These are phyloP conservation scores for Deakozyma indianensis DNA, from an alignment of 805 yeast genomes.

Conservation along the genomic window DNA sequence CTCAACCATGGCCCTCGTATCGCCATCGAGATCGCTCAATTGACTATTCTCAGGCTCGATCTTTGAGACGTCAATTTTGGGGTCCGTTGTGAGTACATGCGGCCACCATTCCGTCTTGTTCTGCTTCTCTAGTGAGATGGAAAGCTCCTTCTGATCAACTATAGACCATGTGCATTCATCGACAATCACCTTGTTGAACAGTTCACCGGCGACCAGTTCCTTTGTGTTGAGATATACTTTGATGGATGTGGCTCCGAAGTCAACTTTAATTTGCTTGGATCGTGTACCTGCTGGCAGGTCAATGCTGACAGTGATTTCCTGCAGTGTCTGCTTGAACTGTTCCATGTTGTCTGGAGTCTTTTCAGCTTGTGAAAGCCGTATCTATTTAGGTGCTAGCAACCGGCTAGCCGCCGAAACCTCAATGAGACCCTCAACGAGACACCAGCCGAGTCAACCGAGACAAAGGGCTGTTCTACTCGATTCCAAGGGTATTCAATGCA, in stretches of 20 bases:
- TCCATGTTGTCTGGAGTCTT: too few species aligned
- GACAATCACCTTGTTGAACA: conserved; percentile 19
- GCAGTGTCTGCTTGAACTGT: conserved; percentile 28
- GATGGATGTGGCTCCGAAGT: conserved; percentile 12
- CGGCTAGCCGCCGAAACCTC: too few species aligned
- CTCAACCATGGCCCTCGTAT: conserved; percentile 30
- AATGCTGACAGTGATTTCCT: conserved; percentile 25
- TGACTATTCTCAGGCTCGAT: conserved; percentile 28
- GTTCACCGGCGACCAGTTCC: conserved; percentile 20
- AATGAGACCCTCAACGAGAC: too few species aligned
- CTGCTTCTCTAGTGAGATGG: conserved; percentile 23
- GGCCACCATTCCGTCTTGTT: conserved; percentile 33
- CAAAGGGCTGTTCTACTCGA: too few species aligned
- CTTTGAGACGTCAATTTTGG: conserved; percentile 27
- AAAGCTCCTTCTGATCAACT: conserved; percentile 24
- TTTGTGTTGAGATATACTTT: conserved; percentile 14
- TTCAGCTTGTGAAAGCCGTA: too few species aligned
- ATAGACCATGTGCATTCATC: conserved; percentile 30
- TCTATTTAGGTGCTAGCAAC: too few species aligned
- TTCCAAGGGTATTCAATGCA: too few species aligned
- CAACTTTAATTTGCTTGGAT: conserved; percentile 22
- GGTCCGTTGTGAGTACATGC: conserved; percentile 26
- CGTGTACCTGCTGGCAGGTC: conserved; percentile 21
- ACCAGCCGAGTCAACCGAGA: too few species aligned
- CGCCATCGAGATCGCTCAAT: conserved; percentile 27